phyloP scores from a whole-genome alignment of 2,329 filamentous ascomycete genomes.

The Fusarium redolens region DNA sequence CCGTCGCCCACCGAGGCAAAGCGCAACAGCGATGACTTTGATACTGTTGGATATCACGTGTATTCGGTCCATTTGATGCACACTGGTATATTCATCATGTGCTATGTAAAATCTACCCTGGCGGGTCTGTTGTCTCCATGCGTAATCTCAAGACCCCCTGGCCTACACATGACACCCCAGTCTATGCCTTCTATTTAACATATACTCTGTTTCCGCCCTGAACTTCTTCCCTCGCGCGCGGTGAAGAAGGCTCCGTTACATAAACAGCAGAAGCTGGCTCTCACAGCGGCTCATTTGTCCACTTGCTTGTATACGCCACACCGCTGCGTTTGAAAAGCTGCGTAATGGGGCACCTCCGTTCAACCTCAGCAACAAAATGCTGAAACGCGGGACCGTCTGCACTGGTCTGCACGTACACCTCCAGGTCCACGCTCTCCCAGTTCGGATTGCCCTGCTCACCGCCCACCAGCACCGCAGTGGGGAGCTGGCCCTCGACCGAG shows the following conservation, averaged over 20 bases:
- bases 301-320: neutral
- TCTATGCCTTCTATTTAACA: too few species aligned
- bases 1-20: neutral
- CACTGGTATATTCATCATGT: too few species aligned
- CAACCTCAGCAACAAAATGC: neutral
- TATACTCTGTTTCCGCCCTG: too few species aligned
- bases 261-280: fast-evolving
- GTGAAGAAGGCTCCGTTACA: fast-evolving
- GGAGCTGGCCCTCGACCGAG: neutral
- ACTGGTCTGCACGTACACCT: neutral
- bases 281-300: neutral
- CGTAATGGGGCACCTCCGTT: neutral
- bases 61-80: too few species aligned
- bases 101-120: too few species aligned
- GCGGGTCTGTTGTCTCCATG: too few species aligned
- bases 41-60: too few species aligned
- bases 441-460: neutral
- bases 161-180: too few species aligned
- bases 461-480: neutral
- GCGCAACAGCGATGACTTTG: neutral
- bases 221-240: too few species aligned
- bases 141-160: too few species aligned
- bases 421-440: neutral
- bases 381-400: neutral
- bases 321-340: neutral